Percentiles rank a stretch among this genome's conserved stretches.
Evolutionary conservation across 2,329 filamentous ascomycete species (phyloP).

Genomic region (Xylariales sp.): DNA sequence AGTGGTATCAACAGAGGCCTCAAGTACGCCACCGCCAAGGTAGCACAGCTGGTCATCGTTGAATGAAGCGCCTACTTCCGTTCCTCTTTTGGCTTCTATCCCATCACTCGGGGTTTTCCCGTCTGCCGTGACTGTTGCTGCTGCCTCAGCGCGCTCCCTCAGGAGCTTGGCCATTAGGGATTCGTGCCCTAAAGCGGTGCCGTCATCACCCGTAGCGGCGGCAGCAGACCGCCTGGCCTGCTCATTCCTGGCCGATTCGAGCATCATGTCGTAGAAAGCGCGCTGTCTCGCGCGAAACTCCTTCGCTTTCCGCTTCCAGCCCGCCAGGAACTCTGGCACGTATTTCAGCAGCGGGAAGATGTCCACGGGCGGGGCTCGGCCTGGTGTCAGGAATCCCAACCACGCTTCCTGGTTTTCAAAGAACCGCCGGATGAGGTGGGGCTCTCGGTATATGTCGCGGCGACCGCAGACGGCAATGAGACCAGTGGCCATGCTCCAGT

Average conservation of each 20-base stretch:
- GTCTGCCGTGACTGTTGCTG: too few species aligned
- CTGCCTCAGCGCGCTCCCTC: conserved; percentile 4
- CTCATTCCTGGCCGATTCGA: conserved; percentile 9
- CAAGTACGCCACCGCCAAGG: conserved; percentile 11
- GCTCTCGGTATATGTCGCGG: conserved; percentile 2
- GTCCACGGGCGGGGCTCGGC: conserved; percentile 7
- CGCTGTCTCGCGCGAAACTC: conserved; percentile 4
- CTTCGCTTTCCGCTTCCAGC: conserved; percentile 7
- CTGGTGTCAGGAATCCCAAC: conserved; percentile 7
- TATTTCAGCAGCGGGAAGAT: conserved; percentile 9
- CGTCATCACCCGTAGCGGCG: too few species aligned
- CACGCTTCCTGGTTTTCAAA: conserved; percentile 8
- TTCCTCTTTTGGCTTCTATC: too few species aligned
- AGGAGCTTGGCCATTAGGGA: conserved; percentile 8
- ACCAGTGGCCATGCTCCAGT: conserved; percentile 6
- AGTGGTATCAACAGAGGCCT: conserved; percentile 14
- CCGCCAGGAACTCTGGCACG: conserved; percentile 6
- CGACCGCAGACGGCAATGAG: conserved; percentile 7
- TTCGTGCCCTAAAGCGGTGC: too few species aligned
- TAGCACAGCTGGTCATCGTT: conserved; percentile 10
- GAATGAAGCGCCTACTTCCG: too few species aligned
- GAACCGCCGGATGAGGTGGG: conserved; percentile 5
- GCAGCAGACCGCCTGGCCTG: too few species aligned
- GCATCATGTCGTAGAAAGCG: conserved; percentile 9
- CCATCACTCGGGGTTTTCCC: too few species aligned